These are phyloP conservation scores for Durusdinium trenchii DNA, from an alignment of 73 alveolate genomes.

Conservation along the genomic window DNA sequence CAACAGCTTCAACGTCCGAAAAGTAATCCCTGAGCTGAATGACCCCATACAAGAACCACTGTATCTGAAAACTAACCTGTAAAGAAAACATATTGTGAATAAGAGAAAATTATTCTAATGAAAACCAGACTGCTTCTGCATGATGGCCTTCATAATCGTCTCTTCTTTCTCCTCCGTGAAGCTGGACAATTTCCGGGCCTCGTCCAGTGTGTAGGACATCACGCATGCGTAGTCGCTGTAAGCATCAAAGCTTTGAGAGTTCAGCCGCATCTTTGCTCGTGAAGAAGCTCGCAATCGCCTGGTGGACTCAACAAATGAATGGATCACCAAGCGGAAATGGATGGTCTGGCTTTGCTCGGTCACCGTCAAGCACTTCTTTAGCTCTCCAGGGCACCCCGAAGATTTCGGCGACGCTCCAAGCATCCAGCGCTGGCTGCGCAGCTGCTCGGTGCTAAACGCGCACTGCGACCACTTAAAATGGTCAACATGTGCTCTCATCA, in stretches of 20 bases:
- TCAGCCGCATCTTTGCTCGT: neutral
- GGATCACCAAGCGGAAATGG: neutral
- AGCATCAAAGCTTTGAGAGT: neutral
- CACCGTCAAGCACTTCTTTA: neutral
- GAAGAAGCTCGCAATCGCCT: neutral
- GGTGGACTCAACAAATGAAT: neutral
- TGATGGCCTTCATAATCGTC: neutral
- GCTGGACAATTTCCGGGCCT: neutral
- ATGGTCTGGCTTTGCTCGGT: neutral
- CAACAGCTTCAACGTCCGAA: too few relatives aligned
- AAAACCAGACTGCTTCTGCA: neutral
- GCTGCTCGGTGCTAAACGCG: slow-evolving; percentile 17
- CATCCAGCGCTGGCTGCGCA: neutral
- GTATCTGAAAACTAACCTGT: neutral
- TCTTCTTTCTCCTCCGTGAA: neutral
- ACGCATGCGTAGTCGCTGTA: slow-evolving; percentile 24
- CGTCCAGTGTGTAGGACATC: neutral
- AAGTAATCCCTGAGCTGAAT: too few relatives aligned
- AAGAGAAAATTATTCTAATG: neutral
- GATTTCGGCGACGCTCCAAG: neutral
- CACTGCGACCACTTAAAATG: neutral
- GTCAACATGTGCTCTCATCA: neutral
- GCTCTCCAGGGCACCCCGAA: neutral
- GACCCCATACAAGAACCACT: too few relatives aligned
- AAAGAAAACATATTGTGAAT: neutral